These are phyloP conservation scores for Boletus sp. DNA, from an alignment of 768 basidiomycete species.

Conservation along the genomic window DNA sequence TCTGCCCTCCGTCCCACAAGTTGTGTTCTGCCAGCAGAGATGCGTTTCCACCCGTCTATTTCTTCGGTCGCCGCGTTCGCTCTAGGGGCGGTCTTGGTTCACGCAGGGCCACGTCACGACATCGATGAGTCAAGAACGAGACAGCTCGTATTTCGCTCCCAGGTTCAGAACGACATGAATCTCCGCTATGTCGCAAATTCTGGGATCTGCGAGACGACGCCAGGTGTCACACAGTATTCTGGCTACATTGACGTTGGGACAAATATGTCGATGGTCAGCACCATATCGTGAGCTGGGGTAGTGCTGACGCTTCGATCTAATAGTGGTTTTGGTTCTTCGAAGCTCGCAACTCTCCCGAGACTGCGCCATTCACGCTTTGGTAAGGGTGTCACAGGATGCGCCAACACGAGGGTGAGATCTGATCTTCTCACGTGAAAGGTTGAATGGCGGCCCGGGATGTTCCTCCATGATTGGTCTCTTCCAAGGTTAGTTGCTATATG, in stretches of 20 bases:
- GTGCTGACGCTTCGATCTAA: constrained; percentile 1
- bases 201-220: constrained; percentile 64
- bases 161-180: constrained; percentile 19
- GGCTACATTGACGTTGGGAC: constrained; percentile 58
- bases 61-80: not conserved
- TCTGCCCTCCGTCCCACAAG: not conserved
- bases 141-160: constrained; percentile 11
- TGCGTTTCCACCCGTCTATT: constrained; percentile 10
- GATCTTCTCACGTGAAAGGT: constrained; percentile 30
- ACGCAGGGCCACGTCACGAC: not conserved
- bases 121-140: not conserved
- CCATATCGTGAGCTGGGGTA: not conserved
- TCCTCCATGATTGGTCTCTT: constrained; percentile 65
- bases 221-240: constrained; percentile 55
- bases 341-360: no score
- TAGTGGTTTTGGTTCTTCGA: constrained; percentile 49
- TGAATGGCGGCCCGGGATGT: constrained; percentile 62
- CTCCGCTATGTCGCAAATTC: constrained; percentile 55
- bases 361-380: constrained; percentile 62
- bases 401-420: not conserved
- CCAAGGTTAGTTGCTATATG: constrained; percentile 40
- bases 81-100: not conserved
- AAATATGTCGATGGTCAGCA: constrained; percentile 56
- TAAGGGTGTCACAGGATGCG: constrained; percentile 16
- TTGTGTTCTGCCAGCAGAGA: constrained; percentile 2